Base-by-base conservation (phyloP, 163 green algal genomes). In the Chlorella variabilis region DNA sequence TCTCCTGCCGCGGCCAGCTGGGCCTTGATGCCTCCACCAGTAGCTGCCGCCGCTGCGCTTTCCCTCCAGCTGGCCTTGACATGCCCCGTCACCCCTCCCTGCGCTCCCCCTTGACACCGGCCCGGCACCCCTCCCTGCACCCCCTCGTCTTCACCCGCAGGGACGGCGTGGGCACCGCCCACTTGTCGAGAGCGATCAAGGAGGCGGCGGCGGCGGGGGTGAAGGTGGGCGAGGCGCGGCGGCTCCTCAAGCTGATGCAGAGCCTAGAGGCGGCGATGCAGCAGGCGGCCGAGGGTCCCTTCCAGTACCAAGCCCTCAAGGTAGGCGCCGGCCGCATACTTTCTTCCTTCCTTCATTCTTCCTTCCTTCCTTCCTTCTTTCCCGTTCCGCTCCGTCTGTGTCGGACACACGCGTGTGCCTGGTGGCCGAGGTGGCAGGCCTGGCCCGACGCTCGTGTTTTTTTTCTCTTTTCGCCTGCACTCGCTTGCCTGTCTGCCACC, bases 231-330 rank as follows among this genome's bases (percentile, higher is more conserved):
- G 74, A 87, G 33, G 92, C 93, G 3, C 84, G 84, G 21, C 83
- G 86, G 15, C 67, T 94, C 25, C 85, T 96, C 15, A 97, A 97
- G 88, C 80, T 95, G 34, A 91, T 95, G 88, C 88, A 93, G 68
- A 84, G 77, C 36, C 76, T 96, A 59, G 93, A 96, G 54, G 75
- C 83, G 21, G 87, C 82, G 23, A 71, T 92, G 65, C 39, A 66
- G 58, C 21, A 48, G 56, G 74, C 58, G 54, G 48, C n/a, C 4
- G 87, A 91, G 45, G 85, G 67, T 1, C 66, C 88, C 5, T 69
- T 83, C 27, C 77, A 83, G 77, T 83, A 77, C 49, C 77, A 76
- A 5, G 63, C 77, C 2, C 65, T 83, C 48, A 83, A 83, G 75
- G 75, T 81, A 18, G 58, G 29, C 4, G 61, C 13, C 42, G 61